These are phyloP conservation scores for Ophiostoma triangulosporum DNA, from an alignment of 2,329 filamentous ascomycete genomes.

Conservation along the genomic window DNA sequence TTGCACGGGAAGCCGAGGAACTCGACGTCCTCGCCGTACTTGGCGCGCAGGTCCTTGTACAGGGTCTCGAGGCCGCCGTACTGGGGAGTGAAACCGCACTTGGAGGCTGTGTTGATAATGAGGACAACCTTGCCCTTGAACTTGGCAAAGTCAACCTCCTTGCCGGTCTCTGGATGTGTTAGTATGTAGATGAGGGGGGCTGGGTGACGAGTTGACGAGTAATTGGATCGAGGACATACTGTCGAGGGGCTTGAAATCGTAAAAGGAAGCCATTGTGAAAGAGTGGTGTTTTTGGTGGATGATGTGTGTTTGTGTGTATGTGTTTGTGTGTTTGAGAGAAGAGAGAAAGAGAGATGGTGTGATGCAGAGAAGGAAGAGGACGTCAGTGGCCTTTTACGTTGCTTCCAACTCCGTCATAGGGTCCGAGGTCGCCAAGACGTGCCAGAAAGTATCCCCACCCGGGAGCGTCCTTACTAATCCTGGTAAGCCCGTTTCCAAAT, in stretches of 20 bases:
- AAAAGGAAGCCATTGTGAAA: conserved; percentile 54
- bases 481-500: neutral
- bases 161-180: conserved; percentile 49
- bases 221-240: conserved; percentile 32
- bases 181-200: neutral
- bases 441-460: neutral
- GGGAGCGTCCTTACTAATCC: neutral
- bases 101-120: conserved; percentile 93
- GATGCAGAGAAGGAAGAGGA: neutral
- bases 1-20: conserved; percentile 97
- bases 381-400: neutral
- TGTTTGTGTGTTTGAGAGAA: neutral
- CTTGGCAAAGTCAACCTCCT: conserved; percentile 52
- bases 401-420: neutral
- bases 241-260: conserved; percentile 73
- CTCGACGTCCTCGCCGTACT: conserved; percentile 63
- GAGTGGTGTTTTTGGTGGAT: conserved; percentile 1
- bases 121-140: conserved; percentile 90
- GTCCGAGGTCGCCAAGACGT: too few species aligned
- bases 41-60: conserved; percentile 61
- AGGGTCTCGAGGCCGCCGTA: conserved; percentile 82
- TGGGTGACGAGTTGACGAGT: too few species aligned
- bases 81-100: conserved; percentile 97
- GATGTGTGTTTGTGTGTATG: neutral
- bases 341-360: neutral